These are phyloP conservation scores for Francoa sonchifolia DNA, from an alignment of 441 rosid species.

Conservation along the genomic window DNA sequence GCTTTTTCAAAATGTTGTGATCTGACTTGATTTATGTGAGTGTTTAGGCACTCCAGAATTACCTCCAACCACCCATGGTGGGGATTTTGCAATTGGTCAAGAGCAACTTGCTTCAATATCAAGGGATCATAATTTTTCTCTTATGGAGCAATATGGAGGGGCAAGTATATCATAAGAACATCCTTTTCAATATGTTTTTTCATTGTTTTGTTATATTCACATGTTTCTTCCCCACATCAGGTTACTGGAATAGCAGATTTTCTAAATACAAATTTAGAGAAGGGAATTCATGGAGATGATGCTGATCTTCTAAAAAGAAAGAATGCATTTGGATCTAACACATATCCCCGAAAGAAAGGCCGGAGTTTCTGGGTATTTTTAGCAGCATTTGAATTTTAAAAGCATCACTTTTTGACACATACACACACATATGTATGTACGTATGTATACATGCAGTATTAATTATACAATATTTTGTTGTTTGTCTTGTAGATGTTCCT, in stretches of 20 bases:
- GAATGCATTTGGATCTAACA: conserved; percentile 78
- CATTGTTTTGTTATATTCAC: conserved; percentile 1
- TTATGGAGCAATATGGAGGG: conserved; percentile 65
- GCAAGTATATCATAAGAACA: conserved; percentile 26
- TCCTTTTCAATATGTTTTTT: conserved; percentile 1
- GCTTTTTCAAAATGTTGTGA: too few species aligned
- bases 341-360: conserved; percentile 89
- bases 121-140: conserved; percentile 52
- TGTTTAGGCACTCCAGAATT: conserved; percentile 28
- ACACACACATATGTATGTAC: background rate
- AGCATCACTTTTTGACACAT: too few species aligned
- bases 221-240: conserved; percentile 25
- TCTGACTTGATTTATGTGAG: conserved; percentile 8
- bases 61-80: conserved; percentile 26
- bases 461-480: background rate
- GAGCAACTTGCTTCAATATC: conserved; percentile 64
- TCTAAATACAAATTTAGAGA: conserved; percentile 64
- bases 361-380: conserved; percentile 81
- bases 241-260: conserved; percentile 50
- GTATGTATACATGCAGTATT: background rate
- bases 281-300: conserved; percentile 73
- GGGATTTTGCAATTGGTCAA: conserved; percentile 54
- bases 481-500: conserved; percentile 55
- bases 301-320: conserved; percentile 55
- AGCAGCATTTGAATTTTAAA: background rate